A percentile compares a stretch with the other conserved stretches of the same genome.
phyloP scores from a whole-genome alignment of 495 filamentous ascomycete genomes.

The Penicillium chermesinum region DNA sequence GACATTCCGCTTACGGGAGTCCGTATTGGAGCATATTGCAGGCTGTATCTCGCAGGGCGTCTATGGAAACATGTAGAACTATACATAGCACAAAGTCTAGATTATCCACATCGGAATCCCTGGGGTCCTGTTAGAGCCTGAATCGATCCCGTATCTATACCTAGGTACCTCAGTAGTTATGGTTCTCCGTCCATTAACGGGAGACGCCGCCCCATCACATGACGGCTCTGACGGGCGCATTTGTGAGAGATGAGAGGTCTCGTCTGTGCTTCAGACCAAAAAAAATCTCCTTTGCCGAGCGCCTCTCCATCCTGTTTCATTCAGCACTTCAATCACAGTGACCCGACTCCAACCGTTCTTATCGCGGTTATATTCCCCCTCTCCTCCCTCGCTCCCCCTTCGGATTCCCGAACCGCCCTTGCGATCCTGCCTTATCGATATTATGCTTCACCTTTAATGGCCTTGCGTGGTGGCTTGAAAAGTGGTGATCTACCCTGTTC shows the following conservation, averaged over 20 bases:
- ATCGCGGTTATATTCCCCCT: constrained; percentile 7
- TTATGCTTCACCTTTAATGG: constrained; percentile 27
- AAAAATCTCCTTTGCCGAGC: not conserved
- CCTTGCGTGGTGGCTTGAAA: constrained; percentile 33
- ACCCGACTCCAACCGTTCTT: not conserved
- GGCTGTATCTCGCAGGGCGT: not conserved
- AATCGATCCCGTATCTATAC: too few species aligned
- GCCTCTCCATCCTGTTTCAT: not conserved
- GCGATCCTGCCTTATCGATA: constrained; percentile 20
- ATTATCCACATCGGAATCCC: too few species aligned
- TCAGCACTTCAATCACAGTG: not conserved
- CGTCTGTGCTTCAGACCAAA: not conserved
- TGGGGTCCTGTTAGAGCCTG: too few species aligned
- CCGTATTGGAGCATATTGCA: not conserved
- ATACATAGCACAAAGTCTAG: not conserved
- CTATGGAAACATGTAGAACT: not conserved
- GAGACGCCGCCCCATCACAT: constrained; percentile 17
- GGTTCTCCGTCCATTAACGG: not conserved
- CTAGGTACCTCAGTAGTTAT: too few species aligned
- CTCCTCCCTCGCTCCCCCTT: constrained; percentile 19
- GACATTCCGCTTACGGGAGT: not conserved
- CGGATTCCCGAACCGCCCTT: constrained; percentile 19
- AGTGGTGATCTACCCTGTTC: constrained; percentile 20
- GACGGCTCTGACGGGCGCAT: constrained; percentile 24
- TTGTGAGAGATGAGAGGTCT: constrained; percentile 2